Evolutionary conservation across 495 filamentous ascomycete species (phyloP).

Genomic region (Cercophora scortea): DNA sequence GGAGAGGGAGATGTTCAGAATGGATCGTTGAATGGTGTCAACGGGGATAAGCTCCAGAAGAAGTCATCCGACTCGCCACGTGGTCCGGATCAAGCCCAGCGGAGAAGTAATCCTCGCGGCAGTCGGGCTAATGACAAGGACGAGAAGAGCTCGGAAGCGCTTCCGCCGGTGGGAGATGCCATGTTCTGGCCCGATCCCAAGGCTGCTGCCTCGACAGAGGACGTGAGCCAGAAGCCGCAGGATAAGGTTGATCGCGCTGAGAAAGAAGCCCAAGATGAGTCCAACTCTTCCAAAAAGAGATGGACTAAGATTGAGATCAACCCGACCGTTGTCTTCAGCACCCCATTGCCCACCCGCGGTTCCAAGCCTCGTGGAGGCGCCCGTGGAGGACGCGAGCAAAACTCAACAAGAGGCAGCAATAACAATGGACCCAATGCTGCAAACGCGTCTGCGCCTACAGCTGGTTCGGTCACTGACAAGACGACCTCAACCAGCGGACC

Average conservation of each 20-base stretch:
- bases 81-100: slow-evolving; percentile 28
- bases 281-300: slow-evolving; percentile 53
- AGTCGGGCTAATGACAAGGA: slow-evolving; percentile 42
- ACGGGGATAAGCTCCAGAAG: slow-evolving; percentile 39
- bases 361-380: slow-evolving; percentile 53
- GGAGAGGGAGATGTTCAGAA: slow-evolving; percentile 13
- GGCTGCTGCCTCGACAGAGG: slow-evolving; percentile 61
- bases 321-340: slow-evolving; percentile 75
- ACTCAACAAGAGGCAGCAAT: slow-evolving; percentile 14
- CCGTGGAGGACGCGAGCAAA: slow-evolving; percentile 44
- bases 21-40: slow-evolving; percentile 10
- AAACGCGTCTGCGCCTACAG: not conserved
- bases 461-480: slow-evolving; percentile 10
- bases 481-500: slow-evolving; percentile 4
- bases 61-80: slow-evolving; percentile 46
- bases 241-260: slow-evolving; percentile 55
- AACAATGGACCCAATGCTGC: slow-evolving; percentile 1
- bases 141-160: slow-evolving; percentile 26
- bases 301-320: slow-evolving; percentile 68
- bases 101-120: slow-evolving; percentile 39
- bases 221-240: slow-evolving; percentile 19
- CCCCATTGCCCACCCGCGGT: slow-evolving; percentile 56
- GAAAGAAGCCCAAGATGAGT: slow-evolving; percentile 60
- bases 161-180: slow-evolving; percentile 57
- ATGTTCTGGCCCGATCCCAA: slow-evolving; percentile 87